These are phyloP conservation scores for Camellia japonica DNA, from an alignment of 148 eudicot species.

Conservation along the genomic window DNA sequence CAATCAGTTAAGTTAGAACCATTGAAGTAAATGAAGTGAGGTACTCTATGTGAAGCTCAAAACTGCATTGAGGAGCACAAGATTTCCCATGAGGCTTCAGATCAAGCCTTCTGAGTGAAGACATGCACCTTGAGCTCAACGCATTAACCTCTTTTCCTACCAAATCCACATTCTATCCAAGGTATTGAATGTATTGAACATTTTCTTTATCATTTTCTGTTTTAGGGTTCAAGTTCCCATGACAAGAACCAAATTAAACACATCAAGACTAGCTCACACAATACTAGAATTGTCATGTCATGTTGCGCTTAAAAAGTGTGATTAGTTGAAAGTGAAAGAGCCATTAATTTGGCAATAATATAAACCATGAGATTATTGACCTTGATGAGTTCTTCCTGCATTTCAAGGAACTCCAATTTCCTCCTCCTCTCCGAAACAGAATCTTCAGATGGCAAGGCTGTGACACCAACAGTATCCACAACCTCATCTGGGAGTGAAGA, in stretches of 20 bases:
- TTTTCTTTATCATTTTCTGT: neutral
- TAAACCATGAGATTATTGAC: constrained; percentile 26
- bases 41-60: neutral
- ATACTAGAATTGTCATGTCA: neutral
- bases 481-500: constrained; percentile 92
- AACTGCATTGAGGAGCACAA: neutral
- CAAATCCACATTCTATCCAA: neutral
- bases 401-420: constrained; percentile 77
- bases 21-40: neutral
- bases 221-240: neutral
- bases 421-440: constrained; percentile 79
- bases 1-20: constrained; percentile 10
- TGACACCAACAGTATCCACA: constrained; percentile 78
- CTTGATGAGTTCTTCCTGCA: constrained; percentile 91
- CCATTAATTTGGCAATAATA: neutral
- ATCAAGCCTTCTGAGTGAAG: neutral
- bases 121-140: neutral
- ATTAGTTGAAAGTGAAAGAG: neutral
- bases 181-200: neutral
- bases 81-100: neutral
- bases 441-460: constrained; percentile 84
- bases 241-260: neutral
- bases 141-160: neutral
- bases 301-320: neutral
- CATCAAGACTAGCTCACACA: neutral